Evolutionary conservation across 805 yeast species (phyloP), one percentile per base, ranked within the genome.

Genomic region (Deakozyma indianensis): DNA sequence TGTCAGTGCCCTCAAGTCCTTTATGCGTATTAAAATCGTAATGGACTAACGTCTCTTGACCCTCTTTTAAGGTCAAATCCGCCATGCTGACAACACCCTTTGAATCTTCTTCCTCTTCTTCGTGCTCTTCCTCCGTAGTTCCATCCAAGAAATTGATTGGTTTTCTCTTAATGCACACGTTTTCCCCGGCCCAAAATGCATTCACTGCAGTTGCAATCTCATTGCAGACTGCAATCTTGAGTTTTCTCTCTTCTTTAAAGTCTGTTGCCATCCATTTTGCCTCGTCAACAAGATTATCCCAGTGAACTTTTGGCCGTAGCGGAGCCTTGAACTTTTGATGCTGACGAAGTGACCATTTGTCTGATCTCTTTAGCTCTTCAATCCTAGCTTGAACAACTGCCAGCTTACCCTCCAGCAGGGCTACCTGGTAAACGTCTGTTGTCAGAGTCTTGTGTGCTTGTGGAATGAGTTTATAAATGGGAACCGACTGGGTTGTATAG

Each of bases 331-430:
- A 80, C 50, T 74, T 71, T 44, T 73, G 68, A 0, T 94, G 95
- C 59, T 92, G 98, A 45, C 94, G 71, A 45, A 92, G 66, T 21
- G 95, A 80, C 97, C 98, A 92, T 54, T 83, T 78, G 1, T 84
- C 83, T 47, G 81, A 80, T 42, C 94, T 69, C 59, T 86, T 85
- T 50, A 92, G 69, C 59, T 90, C 97, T 57, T 90, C 97, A 42
- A 92, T 88, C 49, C 97, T 70, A 1, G 94, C 82, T 54, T 86
- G 83, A 18, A 86, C 77, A 9, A 87, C 96, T 0, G 94, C 84
- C 2, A 90, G 78, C 58, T 88, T 83, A 2, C 96, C 95, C 58
- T 92, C 98, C 14, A 85, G 74, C 27, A 88, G 66, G 0, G 95
- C 84, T 54, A 82, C 75, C 56, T 86, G 94, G 63, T 77, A 92